phyloP scores from a whole-genome alignment of 2,329 filamentous ascomycete species.

The Colletotrichum salicis region DNA sequence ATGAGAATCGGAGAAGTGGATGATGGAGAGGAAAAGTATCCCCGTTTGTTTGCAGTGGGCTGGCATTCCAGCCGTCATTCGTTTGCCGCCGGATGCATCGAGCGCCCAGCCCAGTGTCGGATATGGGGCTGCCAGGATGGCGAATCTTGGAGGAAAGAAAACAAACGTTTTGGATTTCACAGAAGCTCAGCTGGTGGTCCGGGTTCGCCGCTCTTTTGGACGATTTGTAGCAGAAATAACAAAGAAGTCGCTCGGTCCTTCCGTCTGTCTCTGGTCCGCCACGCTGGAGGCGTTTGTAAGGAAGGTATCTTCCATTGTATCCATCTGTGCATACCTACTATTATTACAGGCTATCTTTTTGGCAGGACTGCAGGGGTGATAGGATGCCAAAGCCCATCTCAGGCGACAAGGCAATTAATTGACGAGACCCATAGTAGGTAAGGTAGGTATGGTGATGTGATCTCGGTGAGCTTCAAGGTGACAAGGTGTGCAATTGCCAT shows the following conservation, averaged over 20 bases:
- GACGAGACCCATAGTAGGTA: background rate
- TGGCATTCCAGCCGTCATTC: conserved; percentile 15
- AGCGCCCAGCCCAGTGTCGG: background rate
- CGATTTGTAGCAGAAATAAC: conserved; percentile 20
- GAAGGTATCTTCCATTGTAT: too few relatives aligned
- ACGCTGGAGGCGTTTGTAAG: background rate
- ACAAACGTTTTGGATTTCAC: background rate
- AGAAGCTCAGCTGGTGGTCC: background rate
- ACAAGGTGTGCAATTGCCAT: conserved; percentile 19
- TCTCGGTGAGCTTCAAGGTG: conserved; percentile 9
- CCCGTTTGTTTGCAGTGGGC: conserved; percentile 24
- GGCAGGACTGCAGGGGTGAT: too few relatives aligned
- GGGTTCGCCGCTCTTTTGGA: conserved; percentile 27
- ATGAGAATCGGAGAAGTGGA: conserved; percentile 4
- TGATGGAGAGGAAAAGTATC: background rate
- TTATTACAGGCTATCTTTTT: background rate
- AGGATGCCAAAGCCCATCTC: background rate
- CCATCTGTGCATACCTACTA: too few relatives aligned
- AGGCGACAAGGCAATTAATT: background rate
- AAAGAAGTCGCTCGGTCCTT: conserved; percentile 26
- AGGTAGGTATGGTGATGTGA: background rate
- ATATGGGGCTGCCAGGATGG: conserved; percentile 8
- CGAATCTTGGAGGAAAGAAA: background rate
- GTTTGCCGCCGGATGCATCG: conserved; percentile 32
- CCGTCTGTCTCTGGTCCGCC: conserved; percentile 15